Evolutionary conservation across 2,329 filamentous ascomycete genomes (phyloP).

Genomic region (Grosmannia clavigera): DNA sequence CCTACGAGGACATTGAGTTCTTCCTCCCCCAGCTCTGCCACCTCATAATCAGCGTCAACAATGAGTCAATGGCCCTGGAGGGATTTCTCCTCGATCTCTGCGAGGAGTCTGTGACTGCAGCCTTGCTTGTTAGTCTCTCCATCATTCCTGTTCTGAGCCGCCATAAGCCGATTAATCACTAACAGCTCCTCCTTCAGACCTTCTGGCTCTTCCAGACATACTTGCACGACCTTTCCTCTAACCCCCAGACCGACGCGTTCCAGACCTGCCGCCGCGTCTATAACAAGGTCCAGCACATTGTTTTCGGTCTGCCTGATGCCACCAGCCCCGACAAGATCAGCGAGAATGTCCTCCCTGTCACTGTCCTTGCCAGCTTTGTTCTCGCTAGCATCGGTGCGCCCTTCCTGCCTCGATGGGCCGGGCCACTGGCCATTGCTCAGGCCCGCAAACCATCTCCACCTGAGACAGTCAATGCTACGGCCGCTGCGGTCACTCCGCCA

Average conservation of each 20-base stretch:
- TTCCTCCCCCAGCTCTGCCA: conserved; percentile 82
- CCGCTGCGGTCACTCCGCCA: conserved; percentile 5
- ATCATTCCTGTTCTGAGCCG: neutral
- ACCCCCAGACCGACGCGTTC: conserved; percentile 65
- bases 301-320: conserved; percentile 64
- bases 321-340: conserved; percentile 62
- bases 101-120: conserved; percentile 76
- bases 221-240: conserved; percentile 64
- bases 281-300: conserved; percentile 80
- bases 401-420: conserved; percentile 63
- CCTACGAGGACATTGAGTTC: conserved; percentile 87
- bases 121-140: conserved; percentile 53
- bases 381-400: conserved; percentile 65
- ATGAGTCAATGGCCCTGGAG: conserved; percentile 83
- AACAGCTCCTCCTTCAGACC: conserved; percentile 38
- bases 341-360: conserved; percentile 70
- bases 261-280: conserved; percentile 74
- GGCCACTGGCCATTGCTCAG: conserved; percentile 70
- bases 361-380: conserved; percentile 68
- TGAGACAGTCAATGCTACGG: conserved; percentile 30
- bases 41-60: conserved; percentile 76
- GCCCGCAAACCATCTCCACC: conserved; percentile 60
- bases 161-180: conserved; percentile 11
- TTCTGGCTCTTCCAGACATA: conserved; percentile 89
- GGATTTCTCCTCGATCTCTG: conserved; percentile 79